Evolutionary conservation across 768 basidiomycete genomes (phyloP).

Genomic region (Vishniacozyma victoriae): DNA sequence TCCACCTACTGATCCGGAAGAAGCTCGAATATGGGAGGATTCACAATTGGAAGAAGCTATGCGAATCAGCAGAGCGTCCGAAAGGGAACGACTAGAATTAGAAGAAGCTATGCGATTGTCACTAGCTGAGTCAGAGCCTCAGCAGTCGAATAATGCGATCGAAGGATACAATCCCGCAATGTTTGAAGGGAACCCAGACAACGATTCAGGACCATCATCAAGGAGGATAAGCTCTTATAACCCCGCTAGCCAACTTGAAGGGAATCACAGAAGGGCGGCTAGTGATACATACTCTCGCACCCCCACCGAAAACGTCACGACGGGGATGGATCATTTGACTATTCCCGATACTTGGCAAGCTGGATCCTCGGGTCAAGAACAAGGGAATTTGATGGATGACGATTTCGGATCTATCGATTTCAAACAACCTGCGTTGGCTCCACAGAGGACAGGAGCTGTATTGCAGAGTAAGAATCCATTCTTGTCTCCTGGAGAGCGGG

Average conservation of each 20-base stretch:
- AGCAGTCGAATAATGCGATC: no score
- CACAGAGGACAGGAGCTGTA: conserved; percentile 18
- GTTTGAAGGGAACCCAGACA: no score
- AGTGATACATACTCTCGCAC: no score
- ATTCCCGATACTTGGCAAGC: no score
- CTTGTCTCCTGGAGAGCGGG: conserved; percentile 26
- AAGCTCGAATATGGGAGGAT: conserved; percentile 31
- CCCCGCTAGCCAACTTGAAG: background rate
- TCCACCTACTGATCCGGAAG: conserved; percentile 20
- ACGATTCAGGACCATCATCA: background rate
- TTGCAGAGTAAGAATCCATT: conserved; percentile 42
- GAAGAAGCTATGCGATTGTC: conserved; percentile 38
- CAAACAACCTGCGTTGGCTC: conserved; percentile 9
- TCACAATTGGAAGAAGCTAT: conserved; percentile 38
- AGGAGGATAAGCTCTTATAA: conserved; percentile 4
- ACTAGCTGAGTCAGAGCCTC: conserved; percentile 24
- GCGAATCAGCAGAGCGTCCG: conserved; percentile 21
- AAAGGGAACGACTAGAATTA: conserved; percentile 30
- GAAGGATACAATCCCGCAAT: background rate
- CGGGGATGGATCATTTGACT: no score
- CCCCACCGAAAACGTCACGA: no score
- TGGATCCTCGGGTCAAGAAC: background rate
- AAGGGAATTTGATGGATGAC: conserved; percentile 3
- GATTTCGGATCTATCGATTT: conserved; percentile 1
- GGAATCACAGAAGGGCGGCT: background rate